Evolutionary conservation across 129 eudicot species (phyloP).

Genomic region (Chrysanthemum makinoi): DNA sequence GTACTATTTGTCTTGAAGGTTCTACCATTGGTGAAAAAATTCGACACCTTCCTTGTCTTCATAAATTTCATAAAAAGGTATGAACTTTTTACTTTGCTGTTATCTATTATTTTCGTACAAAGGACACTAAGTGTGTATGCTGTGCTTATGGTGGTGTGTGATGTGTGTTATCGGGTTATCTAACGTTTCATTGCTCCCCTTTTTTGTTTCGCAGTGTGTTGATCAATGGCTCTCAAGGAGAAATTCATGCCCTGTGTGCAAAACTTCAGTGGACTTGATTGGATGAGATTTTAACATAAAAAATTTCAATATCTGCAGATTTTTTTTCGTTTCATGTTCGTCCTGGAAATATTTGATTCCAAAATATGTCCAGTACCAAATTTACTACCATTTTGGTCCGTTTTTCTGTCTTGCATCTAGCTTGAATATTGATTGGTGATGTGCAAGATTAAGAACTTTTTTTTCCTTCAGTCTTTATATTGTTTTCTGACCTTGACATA

Average conservation of each 20-base stretch:
- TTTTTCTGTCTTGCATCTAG: too few relatives aligned
- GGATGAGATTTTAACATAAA: not conserved
- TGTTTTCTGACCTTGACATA: too few relatives aligned
- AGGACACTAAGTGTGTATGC: constrained; percentile 3
- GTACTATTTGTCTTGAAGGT: constrained; percentile 74
- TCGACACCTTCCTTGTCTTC: constrained; percentile 90
- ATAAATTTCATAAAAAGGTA: constrained; percentile 88
- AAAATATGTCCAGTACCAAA: too few relatives aligned
- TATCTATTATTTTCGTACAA: not conserved
- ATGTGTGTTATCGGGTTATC: not conserved
- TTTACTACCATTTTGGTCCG: too few relatives aligned
- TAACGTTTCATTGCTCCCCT: not conserved
- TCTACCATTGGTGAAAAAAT: constrained; percentile 67
- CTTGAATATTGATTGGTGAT: too few relatives aligned
- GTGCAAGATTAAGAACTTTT: too few relatives aligned
- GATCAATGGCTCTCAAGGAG: constrained; percentile 78
- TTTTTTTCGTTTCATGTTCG: too few relatives aligned
- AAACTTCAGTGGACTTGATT: constrained; percentile 54
- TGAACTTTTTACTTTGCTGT: not conserved
- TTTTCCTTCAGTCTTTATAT: too few relatives aligned
- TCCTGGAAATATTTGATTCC: too few relatives aligned
- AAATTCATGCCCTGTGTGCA: constrained; percentile 79
- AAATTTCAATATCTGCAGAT: too few relatives aligned
- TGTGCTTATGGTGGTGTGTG: not conserved
- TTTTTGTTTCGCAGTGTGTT: constrained; percentile 54